Base-by-base conservation (phyloP, 2,329 filamentous ascomycete genomes). In the Botrytis galanthina region DNA sequence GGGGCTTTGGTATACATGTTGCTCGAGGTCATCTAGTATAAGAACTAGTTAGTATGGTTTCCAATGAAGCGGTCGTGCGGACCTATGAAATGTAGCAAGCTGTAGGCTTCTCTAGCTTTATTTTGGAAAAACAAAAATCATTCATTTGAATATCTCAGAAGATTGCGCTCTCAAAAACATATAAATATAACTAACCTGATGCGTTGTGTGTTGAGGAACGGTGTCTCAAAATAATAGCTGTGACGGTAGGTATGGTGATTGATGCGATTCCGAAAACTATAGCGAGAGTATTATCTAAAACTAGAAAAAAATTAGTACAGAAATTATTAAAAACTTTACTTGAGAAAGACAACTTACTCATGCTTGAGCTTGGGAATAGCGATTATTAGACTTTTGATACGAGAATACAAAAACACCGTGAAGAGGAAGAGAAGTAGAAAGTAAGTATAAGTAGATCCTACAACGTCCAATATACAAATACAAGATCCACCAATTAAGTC, bases 1-100 rank as follows among this genome's bases (percentile, higher is more conserved):
- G 35, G 12, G 35, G 6, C 0, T 0, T 16, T 35, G 10, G 26
- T 39, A 3, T 39, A 14, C 20, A 7, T n/a, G 2, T 16, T 16
- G 22, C 35, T 61, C 59, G 22, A 61, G 32, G 35, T 61, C 59
- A 4, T 10, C 59, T 61, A 5, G 12, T 14, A 61, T 0, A 26
- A 22, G 4, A 26, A 32, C 6, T 2, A 20, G 4, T 60, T 26
- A 32, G 5, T 1, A 14, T 12, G 10, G 44, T 44, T 44, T 44
- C 18, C 7, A 42, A 42, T 42, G 3, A 42, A 42, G 39, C 39
- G 0, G 3, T 42, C 39, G 4, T 35, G 4, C 35, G 35, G 7
- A 35, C 35, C 7, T 6, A 42, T 42, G 39, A 42, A 42, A 42
- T 42, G 35, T 35, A 39, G 7, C 12, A 39, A 39, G 39, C 39